Percentiles rank a stretch among this genome's conserved stretches.
These are phyloP conservation scores for Helicosporidium sp. DNA, from an alignment of 139 green algal species.

Conservation along the genomic window DNA sequence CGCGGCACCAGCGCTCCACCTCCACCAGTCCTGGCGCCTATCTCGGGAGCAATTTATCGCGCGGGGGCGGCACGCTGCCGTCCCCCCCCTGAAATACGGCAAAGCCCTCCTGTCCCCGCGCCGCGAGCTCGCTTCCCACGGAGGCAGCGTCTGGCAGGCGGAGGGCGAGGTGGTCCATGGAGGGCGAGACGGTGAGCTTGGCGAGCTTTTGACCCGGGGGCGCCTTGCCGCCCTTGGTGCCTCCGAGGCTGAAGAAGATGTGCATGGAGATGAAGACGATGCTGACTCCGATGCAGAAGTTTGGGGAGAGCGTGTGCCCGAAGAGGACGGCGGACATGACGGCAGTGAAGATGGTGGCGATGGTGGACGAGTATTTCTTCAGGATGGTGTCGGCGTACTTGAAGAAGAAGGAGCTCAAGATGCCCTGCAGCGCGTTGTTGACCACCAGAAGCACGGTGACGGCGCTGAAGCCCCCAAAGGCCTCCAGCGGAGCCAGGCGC, in stretches of 20 bases:
- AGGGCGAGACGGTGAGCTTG: conserved; percentile 11
- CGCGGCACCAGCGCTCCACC: too few species aligned
- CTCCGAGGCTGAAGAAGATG: conserved; percentile 50
- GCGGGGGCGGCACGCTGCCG: too few species aligned
- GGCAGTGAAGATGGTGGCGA: conserved; percentile 87
- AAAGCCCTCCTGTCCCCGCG: too few species aligned
- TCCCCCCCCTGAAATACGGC: too few species aligned
- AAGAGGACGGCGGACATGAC: conserved; percentile 75
- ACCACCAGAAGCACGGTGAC: conserved; percentile 51
- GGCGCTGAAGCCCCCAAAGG: background rate
- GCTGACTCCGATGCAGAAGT: conserved; percentile 80
- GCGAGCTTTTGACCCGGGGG: too few species aligned
- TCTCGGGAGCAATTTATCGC: too few species aligned
- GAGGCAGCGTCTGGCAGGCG: too few species aligned
- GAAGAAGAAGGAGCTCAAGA: conserved; percentile 90
- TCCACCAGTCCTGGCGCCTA: too few species aligned
- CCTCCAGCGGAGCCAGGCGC: background rate
- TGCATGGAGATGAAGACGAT: conserved; percentile 98
- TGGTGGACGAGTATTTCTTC: conserved; percentile 87
- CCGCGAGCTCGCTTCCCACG: too few species aligned
- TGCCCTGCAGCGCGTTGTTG: conserved; percentile 86
- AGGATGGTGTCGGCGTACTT: conserved; percentile 94
- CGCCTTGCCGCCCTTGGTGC: background rate
- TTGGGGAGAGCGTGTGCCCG: conserved; percentile 69
- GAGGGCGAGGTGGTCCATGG: conserved; percentile 20